phyloP scores from a whole-genome alignment of 78 protist genomes.

The Planoprotostelium fungivorum region DNA sequence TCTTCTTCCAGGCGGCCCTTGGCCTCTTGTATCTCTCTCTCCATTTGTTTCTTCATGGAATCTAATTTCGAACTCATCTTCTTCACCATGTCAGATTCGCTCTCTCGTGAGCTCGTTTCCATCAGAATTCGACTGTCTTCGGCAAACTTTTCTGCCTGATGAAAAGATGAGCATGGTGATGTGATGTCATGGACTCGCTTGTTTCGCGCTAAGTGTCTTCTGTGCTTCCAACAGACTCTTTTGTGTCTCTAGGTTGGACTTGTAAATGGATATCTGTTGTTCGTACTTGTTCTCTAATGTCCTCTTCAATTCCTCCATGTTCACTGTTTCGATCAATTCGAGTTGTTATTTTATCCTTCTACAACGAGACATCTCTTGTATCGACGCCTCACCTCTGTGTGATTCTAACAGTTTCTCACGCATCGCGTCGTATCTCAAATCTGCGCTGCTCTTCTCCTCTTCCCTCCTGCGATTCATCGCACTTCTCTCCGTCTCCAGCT shows the following conservation, averaged over 20 bases:
- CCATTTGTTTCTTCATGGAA: background rate
- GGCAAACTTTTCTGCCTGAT: background rate
- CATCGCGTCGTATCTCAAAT: background rate
- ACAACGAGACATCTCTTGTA: background rate
- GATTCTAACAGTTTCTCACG: background rate
- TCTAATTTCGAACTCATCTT: background rate
- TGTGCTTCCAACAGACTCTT: background rate
- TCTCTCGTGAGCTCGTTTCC: background rate
- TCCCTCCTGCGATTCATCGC: background rate
- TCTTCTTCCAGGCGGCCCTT: background rate
- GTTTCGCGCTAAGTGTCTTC: background rate
- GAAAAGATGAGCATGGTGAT: background rate
- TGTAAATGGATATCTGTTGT: background rate
- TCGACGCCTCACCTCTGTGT: background rate
- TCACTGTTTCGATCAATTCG: too few species aligned
- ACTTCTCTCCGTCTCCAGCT: background rate
- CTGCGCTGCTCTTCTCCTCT: background rate
- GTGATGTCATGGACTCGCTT: background rate
- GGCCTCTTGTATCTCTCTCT: background rate
- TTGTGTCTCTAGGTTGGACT: background rate
- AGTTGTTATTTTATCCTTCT: background rate
- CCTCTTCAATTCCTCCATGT: background rate
- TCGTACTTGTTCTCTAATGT: background rate
- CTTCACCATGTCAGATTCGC: background rate
- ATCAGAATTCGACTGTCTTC: background rate